Evolutionary conservation across 1,139 yeast species (phyloP).

Genomic region (Saccharomyces hybrid): DNA sequence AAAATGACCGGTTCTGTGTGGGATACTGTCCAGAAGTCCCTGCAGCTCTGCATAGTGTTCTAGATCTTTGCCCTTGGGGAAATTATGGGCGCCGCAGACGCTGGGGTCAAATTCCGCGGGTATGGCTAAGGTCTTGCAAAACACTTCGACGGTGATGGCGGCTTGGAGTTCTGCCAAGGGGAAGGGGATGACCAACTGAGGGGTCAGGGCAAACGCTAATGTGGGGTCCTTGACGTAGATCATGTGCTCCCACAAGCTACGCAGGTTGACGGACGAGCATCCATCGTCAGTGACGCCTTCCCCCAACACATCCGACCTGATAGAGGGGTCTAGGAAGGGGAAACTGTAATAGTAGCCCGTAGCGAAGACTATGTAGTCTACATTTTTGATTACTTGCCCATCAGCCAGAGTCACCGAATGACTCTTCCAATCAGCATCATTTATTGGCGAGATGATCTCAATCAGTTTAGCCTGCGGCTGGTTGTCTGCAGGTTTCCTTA

Average conservation of each 20-base stretch:
- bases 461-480: constrained; percentile 26
- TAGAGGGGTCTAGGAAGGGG: constrained; percentile 39
- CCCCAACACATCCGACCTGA: constrained; percentile 32
- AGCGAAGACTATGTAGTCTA: constrained; percentile 49
- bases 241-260: constrained; percentile 46
- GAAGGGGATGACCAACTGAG: constrained; percentile 49
- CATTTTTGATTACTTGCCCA: constrained; percentile 35
- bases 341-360: constrained; percentile 53
- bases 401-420: constrained; percentile 33
- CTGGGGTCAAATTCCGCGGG: background rate
- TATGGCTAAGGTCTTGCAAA: constrained; percentile 37
- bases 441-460: constrained; percentile 25
- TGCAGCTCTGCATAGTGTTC: constrained; percentile 3
- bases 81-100: background rate
- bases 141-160: constrained; percentile 47
- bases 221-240: constrained; percentile 49
- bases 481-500: constrained; percentile 23
- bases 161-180: constrained; percentile 55
- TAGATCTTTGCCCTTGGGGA: constrained; percentile 3
- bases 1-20: background rate
- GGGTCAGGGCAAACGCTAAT: constrained; percentile 45
- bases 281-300: constrained; percentile 36
- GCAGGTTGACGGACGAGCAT: constrained; percentile 35
- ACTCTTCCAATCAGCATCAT: constrained; percentile 31
- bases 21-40: background rate